These are phyloP conservation scores for Lithospermum erythrorhizon DNA, from an alignment of 257 asterid genomes.

Conservation along the genomic window DNA sequence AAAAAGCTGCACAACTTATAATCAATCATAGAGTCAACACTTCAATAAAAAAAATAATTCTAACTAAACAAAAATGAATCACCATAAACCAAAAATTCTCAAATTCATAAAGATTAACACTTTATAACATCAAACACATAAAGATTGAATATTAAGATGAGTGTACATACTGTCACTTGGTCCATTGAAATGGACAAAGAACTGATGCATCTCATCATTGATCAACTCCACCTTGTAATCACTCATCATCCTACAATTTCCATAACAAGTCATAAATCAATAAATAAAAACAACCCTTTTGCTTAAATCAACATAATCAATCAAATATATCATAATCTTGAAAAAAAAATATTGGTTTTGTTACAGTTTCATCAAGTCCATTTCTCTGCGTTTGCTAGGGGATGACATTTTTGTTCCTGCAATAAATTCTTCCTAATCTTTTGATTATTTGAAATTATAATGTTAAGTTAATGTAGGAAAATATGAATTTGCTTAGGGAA, in stretches of 20 bases:
- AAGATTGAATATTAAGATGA: no score
- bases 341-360: constrained; percentile 5
- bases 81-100: constrained; percentile 9
- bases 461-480: background rate
- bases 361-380: constrained; percentile 94
- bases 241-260: constrained; percentile 73
- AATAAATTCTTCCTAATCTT: no score
- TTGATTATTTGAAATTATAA: no score
- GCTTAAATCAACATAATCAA: constrained; percentile 2
- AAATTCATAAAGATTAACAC: constrained; percentile 1
- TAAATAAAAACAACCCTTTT: background rate
- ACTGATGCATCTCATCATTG: constrained; percentile 82
- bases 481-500: background rate
- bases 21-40: background rate
- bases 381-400: constrained; percentile 97
- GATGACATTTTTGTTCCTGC: constrained; percentile 49
- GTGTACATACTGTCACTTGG: constrained; percentile 64
- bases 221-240: constrained; percentile 96
- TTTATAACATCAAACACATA: background rate
- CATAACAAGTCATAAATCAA: constrained; percentile 5
- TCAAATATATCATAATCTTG: background rate
- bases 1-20: background rate
- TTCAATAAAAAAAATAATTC: background rate
- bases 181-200: constrained; percentile 86
- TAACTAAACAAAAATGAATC: background rate